Evolutionary conservation across 768 basidiomycete species (phyloP), one percentile per base, ranked within the genome.

Genomic region (Aureoboletus auriporus): DNA sequence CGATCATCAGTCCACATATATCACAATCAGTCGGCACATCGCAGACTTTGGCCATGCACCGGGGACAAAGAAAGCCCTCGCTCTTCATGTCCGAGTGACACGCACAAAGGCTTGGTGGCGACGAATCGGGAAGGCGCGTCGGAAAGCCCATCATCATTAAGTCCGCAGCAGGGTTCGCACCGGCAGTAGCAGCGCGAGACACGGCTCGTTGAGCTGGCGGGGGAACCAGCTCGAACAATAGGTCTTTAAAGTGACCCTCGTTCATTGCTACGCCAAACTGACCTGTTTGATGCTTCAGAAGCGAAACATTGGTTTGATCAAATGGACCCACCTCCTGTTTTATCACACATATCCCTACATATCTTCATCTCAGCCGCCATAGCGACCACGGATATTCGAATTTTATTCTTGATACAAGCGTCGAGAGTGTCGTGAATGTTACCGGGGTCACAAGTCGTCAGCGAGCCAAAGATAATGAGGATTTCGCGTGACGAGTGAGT

Each of bases 81-180:
- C 84, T 86, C 68, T 89, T 92, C 68, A 99, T 74, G 56, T 91
- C 82, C 12, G 89, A 89, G 66, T 99, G 96, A 62, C 96, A 99
- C 7, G 84, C 90, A 61, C 96, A 99, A 16, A 98, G 74, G 46
- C 86, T 86, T 8, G 85, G 84, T 30, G 84, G 84, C 4, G 86
- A 88, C 9, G 82, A 82, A 56, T 89, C 86, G 0, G 94, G 90
- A 6, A 96, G 75, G 14, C 93, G 83, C 13, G 89, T 92, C 2
- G 96, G 96, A 69, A 99, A 99, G 8, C 96, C 96, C 92, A 99
- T 98, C 79, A 96, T 89, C 89, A 99, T 96, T 44, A 99, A 73
- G 69, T 98, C 95, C 0, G 90, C 85, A 1, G 85, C 79, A 17
- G 80, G 79, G 53, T 84, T 86, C 10, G 73, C 67, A 10, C 68